Conservation (phyloP, 2,329 filamentous ascomycete genomes). For the Exophiala oligosperma region DNA sequence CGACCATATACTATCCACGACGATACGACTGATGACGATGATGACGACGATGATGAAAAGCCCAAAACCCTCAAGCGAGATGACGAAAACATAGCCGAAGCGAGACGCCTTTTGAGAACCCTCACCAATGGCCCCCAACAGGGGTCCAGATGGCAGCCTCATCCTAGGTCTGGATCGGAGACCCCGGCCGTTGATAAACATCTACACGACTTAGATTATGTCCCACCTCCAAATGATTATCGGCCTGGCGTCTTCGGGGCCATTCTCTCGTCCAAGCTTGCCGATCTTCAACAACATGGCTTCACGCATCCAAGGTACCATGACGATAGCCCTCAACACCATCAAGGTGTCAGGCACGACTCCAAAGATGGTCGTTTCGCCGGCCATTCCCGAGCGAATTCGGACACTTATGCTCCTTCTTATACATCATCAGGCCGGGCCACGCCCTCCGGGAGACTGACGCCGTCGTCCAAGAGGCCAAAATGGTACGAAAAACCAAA, state of each 20-base stretch:
- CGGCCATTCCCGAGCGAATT: constrained; percentile 9
- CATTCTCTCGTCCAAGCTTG: constrained; percentile 23
- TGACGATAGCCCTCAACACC: constrained; percentile 10
- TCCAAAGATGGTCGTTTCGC: background rate
- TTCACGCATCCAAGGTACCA: constrained; percentile 9
- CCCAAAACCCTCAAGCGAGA: constrained; percentile 16
- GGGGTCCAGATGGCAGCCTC: constrained; percentile 10
- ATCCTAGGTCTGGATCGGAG: constrained; percentile 21
- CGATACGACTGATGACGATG: constrained; percentile 28
- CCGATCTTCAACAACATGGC: constrained; percentile 16
- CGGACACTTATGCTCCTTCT: constrained; percentile 12
- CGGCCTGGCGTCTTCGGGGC: constrained; percentile 25
- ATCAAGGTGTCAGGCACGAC: background rate
- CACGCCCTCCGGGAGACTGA: constrained; percentile 25
- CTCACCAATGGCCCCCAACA: constrained; percentile 14
- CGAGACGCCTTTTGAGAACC: constrained; percentile 20
- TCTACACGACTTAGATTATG: constrained; percentile 26
- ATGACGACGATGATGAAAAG: constrained; percentile 16
- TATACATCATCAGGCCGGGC: constrained; percentile 18
- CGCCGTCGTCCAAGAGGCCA: constrained; percentile 27
- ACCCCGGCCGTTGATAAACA: constrained; percentile 23
- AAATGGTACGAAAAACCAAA: constrained; percentile 31
- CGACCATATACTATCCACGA: constrained; percentile 30
- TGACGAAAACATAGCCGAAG: constrained; percentile 26
- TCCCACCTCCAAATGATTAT: constrained; percentile 25